Evolutionary conservation across 116 monocot genomes (phyloP).

Genomic region (Cymodocea nodosa): DNA sequence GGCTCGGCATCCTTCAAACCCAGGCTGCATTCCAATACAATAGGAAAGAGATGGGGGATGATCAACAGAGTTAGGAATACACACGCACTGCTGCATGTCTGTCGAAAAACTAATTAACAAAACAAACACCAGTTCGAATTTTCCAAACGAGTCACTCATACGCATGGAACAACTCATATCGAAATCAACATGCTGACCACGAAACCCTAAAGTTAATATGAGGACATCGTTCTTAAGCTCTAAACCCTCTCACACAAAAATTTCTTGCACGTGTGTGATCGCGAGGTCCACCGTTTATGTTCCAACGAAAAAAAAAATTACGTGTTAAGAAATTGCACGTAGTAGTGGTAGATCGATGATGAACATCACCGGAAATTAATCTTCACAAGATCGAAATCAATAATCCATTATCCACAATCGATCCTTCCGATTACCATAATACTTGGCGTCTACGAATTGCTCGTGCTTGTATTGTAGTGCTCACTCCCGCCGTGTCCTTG

Average conservation of each 20-base stretch:
- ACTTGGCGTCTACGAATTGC: slow-evolving; percentile 30
- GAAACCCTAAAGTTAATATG: no score
- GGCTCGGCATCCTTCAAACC: no score
- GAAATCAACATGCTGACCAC: no score
- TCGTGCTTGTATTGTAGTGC: slow-evolving; percentile 53
- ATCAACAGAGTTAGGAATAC: no score
- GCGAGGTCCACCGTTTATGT: not conserved
- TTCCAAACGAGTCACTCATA: no score
- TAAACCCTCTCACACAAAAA: not conserved
- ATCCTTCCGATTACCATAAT: not conserved
- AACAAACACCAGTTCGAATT: no score
- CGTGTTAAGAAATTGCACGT: slow-evolving; percentile 1
- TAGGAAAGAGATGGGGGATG: no score
- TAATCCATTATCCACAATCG: not conserved
- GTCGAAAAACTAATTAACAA: no score
- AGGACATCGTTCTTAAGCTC: no score
- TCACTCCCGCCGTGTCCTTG: slow-evolving; percentile 21
- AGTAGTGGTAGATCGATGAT: not conserved
- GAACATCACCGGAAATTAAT: slow-evolving; percentile 1
- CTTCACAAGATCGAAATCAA: not conserved
- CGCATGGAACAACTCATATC: no score
- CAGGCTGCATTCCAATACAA: no score
- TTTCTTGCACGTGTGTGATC: slow-evolving; percentile 10
- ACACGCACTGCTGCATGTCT: no score
- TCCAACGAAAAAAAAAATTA: slow-evolving; percentile 8